These are phyloP conservation scores for Dispira simplex DNA, from an alignment of 192 early-diverging fungal genomes.

Conservation along the genomic window DNA sequence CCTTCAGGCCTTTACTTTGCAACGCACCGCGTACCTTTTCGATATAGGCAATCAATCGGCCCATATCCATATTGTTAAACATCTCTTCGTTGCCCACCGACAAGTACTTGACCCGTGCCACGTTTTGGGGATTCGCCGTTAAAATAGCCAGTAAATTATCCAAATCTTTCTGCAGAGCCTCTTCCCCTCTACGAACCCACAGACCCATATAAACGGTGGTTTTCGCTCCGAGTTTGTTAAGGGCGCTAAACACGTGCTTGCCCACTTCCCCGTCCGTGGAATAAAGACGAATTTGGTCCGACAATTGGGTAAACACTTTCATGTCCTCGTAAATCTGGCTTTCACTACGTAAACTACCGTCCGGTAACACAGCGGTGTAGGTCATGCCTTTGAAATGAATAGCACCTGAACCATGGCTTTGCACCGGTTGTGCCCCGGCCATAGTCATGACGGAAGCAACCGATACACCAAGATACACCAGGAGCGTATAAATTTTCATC, in stretches of 20 bases:
- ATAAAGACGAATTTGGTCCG: slow-evolving; percentile 3
- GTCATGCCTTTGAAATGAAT: slow-evolving; percentile 4
- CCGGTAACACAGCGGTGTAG: not conserved
- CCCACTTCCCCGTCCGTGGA: slow-evolving; percentile 5
- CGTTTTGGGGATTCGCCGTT: not conserved
- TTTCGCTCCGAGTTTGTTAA: not conserved
- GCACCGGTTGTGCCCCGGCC: not conserved
- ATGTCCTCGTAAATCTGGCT: not conserved
- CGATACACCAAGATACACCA: not conserved
- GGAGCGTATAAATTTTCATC: not conserved
- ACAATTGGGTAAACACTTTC: not conserved
- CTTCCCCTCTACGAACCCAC: not conserved
- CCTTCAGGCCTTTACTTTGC: too few species aligned
- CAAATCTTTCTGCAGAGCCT: too few species aligned
- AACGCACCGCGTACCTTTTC: not conserved
- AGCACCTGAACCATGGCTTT: not conserved
- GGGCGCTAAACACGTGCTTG: not conserved
- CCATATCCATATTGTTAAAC: not conserved
- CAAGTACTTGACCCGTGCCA: not conserved
- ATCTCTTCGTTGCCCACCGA: slow-evolving; percentile 4
- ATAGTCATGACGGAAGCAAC: not conserved
- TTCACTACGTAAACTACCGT: not conserved
- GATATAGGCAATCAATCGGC: not conserved
- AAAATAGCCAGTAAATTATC: too few species aligned
- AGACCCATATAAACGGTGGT: not conserved